Conservation (phyloP, 805 yeast species). For the Candida xiaguanensis region DNA sequence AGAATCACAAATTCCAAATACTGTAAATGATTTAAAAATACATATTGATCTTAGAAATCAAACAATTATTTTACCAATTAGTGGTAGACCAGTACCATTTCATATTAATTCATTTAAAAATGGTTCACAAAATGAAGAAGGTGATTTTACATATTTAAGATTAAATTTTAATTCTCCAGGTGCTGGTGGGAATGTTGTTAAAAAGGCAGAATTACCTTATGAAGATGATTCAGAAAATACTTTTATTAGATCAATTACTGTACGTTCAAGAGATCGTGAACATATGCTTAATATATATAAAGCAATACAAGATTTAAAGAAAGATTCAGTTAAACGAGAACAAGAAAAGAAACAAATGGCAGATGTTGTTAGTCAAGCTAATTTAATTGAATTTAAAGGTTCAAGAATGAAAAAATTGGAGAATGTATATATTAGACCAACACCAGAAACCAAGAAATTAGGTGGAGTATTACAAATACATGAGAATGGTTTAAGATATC, state of each 20-base stretch:
- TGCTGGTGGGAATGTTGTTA: conserved; percentile 63
- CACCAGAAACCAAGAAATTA: conserved; percentile 93
- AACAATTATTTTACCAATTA: conserved; percentile 84
- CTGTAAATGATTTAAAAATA: conserved; percentile 78
- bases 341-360: conserved; percentile 87
- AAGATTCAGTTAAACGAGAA: conserved; percentile 86
- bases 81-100: conserved; percentile 97
- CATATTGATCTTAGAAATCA: conserved; percentile 86
- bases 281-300: conserved; percentile 87
- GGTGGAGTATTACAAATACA: conserved; percentile 90
- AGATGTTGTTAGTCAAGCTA: conserved; percentile 92
- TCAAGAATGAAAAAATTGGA: conserved; percentile 86
- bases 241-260: conserved; percentile 80
- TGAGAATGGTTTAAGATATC: conserved; percentile 94
- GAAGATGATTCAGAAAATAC: conserved; percentile 85
- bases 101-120: conserved; percentile 92
- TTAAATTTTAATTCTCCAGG: conserved; percentile 94
- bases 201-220: conserved; percentile 80
- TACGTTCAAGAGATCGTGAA: conserved; percentile 86
- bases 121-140: conserved; percentile 94
- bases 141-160: conserved; percentile 87
- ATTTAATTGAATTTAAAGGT: conserved; percentile 72
- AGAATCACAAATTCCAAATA: conserved; percentile 85
- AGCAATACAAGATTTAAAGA: conserved; percentile 87
- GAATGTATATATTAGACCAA: conserved; percentile 87